phyloP scores from a whole-genome alignment of 352 stramenopile genomes.

The Pseudoperonospora humuli region DNA sequence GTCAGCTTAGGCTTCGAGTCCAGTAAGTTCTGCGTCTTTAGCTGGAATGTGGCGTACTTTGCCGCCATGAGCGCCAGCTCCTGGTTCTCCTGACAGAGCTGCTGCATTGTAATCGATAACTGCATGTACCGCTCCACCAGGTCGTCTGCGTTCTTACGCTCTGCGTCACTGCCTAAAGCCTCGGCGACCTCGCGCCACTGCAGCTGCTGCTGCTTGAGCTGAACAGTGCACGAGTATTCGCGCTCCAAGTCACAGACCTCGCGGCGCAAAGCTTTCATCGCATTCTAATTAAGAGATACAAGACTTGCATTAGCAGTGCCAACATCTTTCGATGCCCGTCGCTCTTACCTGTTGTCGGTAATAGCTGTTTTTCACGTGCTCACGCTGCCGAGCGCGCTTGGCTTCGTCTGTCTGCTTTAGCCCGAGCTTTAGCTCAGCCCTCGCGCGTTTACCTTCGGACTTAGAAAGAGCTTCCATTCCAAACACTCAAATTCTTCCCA shows the following conservation, averaged over 20 bases:
- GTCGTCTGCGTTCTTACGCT: constrained; percentile 9
- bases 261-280: constrained; percentile 28
- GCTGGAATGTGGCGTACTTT: constrained; percentile 35
- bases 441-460: constrained; percentile 10
- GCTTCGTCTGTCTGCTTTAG: constrained; percentile 8
- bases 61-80: constrained; percentile 33
- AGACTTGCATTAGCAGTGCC: constrained; percentile 5
- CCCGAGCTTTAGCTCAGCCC: constrained; percentile 7
- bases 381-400: constrained; percentile 45
- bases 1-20: constrained; percentile 23
- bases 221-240: constrained; percentile 24
- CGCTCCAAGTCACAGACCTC: constrained; percentile 27
- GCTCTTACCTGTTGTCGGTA: constrained; percentile 26
- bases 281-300: constrained; percentile 17
- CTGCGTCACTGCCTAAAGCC: constrained; percentile 5
- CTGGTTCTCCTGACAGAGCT: constrained; percentile 42
- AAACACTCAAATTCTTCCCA: no score
- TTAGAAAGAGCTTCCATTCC: constrained; percentile 3
- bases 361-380: constrained; percentile 49
- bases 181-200: constrained; percentile 11
- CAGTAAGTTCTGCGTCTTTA: constrained; percentile 29
- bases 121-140: constrained; percentile 43
- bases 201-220: constrained; percentile 15
- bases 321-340: not conserved
- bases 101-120: constrained; percentile 40